A percentile compares a stretch with the other conserved stretches of the same genome.
These are phyloP conservation scores for Fraxinus sp. DNA, from an alignment of 305 asterid genomes.

Conservation along the genomic window DNA sequence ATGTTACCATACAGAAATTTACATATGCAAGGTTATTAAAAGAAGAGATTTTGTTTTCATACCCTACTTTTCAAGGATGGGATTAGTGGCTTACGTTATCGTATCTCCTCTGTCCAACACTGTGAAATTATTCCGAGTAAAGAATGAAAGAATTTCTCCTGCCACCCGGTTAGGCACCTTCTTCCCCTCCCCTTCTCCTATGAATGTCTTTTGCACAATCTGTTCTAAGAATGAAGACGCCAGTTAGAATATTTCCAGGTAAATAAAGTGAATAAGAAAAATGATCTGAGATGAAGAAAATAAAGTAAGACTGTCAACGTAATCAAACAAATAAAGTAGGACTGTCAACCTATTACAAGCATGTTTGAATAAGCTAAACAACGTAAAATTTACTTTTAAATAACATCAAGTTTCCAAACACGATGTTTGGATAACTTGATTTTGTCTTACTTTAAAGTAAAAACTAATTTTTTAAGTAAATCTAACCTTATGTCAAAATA, in stretches of 20 bases:
- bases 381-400: background rate
- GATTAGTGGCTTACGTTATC: constrained; percentile 59
- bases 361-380: background rate
- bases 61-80: background rate
- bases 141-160: constrained; percentile 83
- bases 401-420: background rate
- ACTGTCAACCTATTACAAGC: background rate
- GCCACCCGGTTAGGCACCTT: constrained; percentile 70
- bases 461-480: background rate
- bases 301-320: background rate
- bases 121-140: constrained; percentile 77
- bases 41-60: background rate
- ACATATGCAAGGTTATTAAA: background rate
- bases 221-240: constrained; percentile 29
- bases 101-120: constrained; percentile 84
- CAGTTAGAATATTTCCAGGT: constrained; percentile 3
- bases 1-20: background rate
- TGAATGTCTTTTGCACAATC: constrained; percentile 84
- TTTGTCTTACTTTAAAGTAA: background rate
- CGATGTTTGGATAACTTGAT: background rate
- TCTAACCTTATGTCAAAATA: background rate
- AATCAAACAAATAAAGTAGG: too few relatives aligned
- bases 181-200: constrained; percentile 52
- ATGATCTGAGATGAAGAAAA: background rate
- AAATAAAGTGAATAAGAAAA: background rate